phyloP scores from a whole-genome alignment of 176 grass and related monocot species.

The Tillandsia fasciculata region DNA sequence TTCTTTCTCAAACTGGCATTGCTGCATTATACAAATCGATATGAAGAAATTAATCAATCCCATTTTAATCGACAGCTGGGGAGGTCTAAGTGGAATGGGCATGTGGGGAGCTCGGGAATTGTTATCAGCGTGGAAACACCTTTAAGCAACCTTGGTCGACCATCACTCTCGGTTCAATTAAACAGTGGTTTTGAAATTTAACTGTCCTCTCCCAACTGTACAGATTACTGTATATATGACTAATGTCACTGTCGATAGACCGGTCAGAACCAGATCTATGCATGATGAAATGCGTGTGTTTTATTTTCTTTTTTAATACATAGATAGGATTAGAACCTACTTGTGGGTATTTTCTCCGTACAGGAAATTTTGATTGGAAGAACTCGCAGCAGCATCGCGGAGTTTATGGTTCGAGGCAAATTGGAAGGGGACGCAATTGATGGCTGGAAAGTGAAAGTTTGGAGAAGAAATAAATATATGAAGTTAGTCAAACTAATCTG shows the following conservation, averaged over 20 bases:
- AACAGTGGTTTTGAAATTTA: slow-evolving; percentile 79
- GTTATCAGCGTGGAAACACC: slow-evolving; percentile 72
- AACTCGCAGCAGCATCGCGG: too few species aligned
- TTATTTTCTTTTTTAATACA: too few species aligned
- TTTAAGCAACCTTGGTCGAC: slow-evolving; percentile 47
- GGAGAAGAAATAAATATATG: too few species aligned
- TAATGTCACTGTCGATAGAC: neutral
- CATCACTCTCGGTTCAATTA: slow-evolving; percentile 70
- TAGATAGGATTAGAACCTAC: too few species aligned
- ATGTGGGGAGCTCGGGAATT: slow-evolving; percentile 64
- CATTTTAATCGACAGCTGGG: slow-evolving; percentile 48
- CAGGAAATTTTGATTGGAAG: too few species aligned
- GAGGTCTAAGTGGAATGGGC: slow-evolving; percentile 86
- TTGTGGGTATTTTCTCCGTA: too few species aligned
- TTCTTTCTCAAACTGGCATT: neutral
- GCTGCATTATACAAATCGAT: neutral
- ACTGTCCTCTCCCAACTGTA: slow-evolving; percentile 20
- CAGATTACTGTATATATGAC: slow-evolving; percentile 42
- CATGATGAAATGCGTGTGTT: too few species aligned
- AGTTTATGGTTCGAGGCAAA: too few species aligned
- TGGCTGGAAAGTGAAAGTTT: too few species aligned
- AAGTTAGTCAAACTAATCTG: too few species aligned
- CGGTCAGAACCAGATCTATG: neutral
- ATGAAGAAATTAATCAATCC: neutral
- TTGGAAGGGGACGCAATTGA: too few species aligned